Base-by-base conservation (phyloP, 2,329 filamentous ascomycete species). In the Lecanosticta acicola region DNA sequence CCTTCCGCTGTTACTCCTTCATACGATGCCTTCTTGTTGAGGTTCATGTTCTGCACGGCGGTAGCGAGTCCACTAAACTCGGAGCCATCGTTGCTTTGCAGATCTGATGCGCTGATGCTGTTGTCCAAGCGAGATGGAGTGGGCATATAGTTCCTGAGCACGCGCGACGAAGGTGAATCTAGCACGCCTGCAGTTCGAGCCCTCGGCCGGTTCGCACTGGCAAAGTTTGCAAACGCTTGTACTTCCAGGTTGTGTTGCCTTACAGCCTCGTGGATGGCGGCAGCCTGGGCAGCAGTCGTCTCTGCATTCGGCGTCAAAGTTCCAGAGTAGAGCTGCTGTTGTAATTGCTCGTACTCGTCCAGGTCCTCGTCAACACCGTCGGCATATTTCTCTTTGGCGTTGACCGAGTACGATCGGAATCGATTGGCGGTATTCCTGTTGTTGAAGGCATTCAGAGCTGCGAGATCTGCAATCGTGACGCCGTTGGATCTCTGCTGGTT, bases 401-500 rank as follows among this genome's bases (percentile, higher is more conserved):
- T 98, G 55, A 98, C 93, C 1, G 93, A 98, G 67, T 96, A 97
- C 1, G 93, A 98, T 38, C 93, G 83, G 74, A 97, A 94, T 42
- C 93, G 82, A 66, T 86, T 97, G 36, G 84, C 77, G 35, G 66
- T 65, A 58, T 86, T 85, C 63, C 80, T 85, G 54, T 83, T 84
- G 54, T 83, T 84, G 55, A 87, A 81, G 62, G 87, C 84, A 54
- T 83, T 84, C 53, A 87, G 78, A 63, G 87, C 84, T 51, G 83
- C 82, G 50, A 91, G 73, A 60, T 85, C 85, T 36, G 84, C 83
- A 26, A 91, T 75, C 54, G 88, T 85, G 2, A 61, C 57, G 11
- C 68, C 65, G 48, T 74, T 68, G 21, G 66, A 60, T 44, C 75
- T 69, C 46, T 77, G 74, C 45, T 76, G 74, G 45, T 76, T 73